Conservation (phyloP, 768 basidiomycete species). For the Panaeolus papilionaceus region DNA sequence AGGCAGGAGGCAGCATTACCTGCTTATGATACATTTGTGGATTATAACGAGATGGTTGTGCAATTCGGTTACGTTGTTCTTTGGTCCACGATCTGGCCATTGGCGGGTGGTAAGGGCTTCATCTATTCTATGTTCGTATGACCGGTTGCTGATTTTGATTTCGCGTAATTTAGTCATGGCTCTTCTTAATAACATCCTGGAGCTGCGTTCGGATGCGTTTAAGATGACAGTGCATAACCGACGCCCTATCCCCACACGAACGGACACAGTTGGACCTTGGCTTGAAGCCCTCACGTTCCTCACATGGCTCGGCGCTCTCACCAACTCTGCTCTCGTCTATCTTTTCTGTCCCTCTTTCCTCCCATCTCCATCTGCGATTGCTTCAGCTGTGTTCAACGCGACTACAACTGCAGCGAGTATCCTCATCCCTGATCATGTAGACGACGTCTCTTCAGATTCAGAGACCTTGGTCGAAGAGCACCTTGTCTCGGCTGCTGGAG, state of each 20-base stretch:
- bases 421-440: constrained; percentile 11
- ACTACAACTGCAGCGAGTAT: constrained; percentile 23
- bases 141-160: constrained; percentile 5
- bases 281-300: constrained; percentile 86
- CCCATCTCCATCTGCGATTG: constrained; percentile 25
- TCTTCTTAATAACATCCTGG: constrained; percentile 90
- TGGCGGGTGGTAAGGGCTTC: constrained; percentile 69
- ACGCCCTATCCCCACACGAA: constrained; percentile 85
- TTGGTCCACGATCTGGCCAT: constrained; percentile 95
- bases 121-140: not conserved
- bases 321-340: constrained; percentile 90
- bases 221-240: constrained; percentile 89
- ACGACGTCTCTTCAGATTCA: constrained; percentile 17
- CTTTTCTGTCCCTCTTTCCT: constrained; percentile 70
- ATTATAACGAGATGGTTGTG: constrained; percentile 97
- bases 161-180: constrained; percentile 62
- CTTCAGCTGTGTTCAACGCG: constrained; percentile 22
- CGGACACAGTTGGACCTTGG: constrained; percentile 95
- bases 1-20: constrained; percentile 80
- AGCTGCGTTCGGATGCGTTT: constrained; percentile 93
- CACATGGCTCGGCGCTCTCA: constrained; percentile 88
- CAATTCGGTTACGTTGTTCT: constrained; percentile 93
- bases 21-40: constrained; percentile 80
- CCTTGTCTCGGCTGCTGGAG: constrained; percentile 28
- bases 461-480: constrained; percentile 27